Evolutionary conservation across 345 rosid genomes (phyloP).

Genomic region (Rhizophora mangle): DNA sequence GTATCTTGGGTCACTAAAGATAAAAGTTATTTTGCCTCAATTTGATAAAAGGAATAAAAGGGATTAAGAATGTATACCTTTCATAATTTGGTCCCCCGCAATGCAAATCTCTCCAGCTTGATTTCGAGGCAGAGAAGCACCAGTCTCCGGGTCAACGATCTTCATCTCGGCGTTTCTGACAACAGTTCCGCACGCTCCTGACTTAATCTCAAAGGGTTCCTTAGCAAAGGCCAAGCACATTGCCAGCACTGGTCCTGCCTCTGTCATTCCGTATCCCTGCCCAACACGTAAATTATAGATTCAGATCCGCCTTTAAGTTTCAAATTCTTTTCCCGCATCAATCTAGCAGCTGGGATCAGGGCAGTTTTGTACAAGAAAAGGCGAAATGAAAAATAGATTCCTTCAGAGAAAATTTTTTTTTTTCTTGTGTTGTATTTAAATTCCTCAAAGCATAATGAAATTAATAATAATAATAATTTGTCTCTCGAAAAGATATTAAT

Average conservation of each 20-base stretch:
- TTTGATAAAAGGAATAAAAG: background rate
- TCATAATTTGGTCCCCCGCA: slow-evolving; percentile 82
- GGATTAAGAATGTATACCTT: slow-evolving; percentile 39
- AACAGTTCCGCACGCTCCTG: slow-evolving; percentile 88
- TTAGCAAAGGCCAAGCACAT: slow-evolving; percentile 82
- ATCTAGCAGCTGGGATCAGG: background rate
- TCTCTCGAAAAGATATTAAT: too few relatives aligned
- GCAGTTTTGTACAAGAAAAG: too few relatives aligned
- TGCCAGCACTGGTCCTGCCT: slow-evolving; percentile 83
- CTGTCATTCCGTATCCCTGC: slow-evolving; percentile 96
- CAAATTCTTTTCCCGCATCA: too few relatives aligned
- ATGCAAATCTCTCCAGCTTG: slow-evolving; percentile 80
- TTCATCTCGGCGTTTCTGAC: slow-evolving; percentile 89
- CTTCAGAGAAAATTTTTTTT: too few relatives aligned
- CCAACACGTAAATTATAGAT: background rate
- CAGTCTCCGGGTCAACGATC: slow-evolving; percentile 65
- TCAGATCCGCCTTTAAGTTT: too few relatives aligned
- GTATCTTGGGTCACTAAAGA: too few relatives aligned
- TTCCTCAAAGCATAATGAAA: too few relatives aligned
- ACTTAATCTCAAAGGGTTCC: slow-evolving; percentile 56
- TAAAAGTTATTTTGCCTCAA: background rate
- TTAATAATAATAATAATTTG: too few relatives aligned
- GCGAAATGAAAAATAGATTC: too few relatives aligned
- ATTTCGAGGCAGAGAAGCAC: slow-evolving; percentile 53
- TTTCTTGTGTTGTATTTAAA: too few relatives aligned